phyloP scores from a whole-genome alignment of 495 filamentous ascomycete genomes.

The Podospora appendiculata region DNA sequence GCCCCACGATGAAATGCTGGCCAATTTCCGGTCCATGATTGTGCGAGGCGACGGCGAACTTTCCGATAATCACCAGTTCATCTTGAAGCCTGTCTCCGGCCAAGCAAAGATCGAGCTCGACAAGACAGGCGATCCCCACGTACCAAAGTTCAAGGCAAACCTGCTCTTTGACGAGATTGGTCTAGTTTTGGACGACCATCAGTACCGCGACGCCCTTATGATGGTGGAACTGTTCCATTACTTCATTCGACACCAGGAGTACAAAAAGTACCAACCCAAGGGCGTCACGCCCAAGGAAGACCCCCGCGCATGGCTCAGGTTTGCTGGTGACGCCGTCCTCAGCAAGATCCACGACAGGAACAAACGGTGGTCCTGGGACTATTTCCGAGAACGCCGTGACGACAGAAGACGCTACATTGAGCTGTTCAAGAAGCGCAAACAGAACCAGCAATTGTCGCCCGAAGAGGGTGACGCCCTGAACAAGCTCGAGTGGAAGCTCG shows the following conservation, averaged over 20 bases:
- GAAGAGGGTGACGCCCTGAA: constrained; percentile 66
- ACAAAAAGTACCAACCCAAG: constrained; percentile 88
- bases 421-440: constrained; percentile 88
- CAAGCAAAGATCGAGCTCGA: constrained; percentile 87
- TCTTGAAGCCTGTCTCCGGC: constrained; percentile 89
- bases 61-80: constrained; percentile 68
- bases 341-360: constrained; percentile 93
- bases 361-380: constrained; percentile 85
- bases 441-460: constrained; percentile 61
- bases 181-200: constrained; percentile 88
- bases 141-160: constrained; percentile 82
- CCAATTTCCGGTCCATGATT: constrained; percentile 68
- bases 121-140: constrained; percentile 74
- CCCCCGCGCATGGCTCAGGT: constrained; percentile 82
- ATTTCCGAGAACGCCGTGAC: constrained; percentile 85
- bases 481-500: constrained; percentile 75
- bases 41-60: constrained; percentile 51
- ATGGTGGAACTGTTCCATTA: constrained; percentile 97
- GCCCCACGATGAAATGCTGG: constrained; percentile 63
- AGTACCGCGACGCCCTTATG: constrained; percentile 95
- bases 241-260: constrained; percentile 95
- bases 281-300: constrained; percentile 76
- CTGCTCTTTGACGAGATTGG: constrained; percentile 93
- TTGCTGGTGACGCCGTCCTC: constrained; percentile 80
- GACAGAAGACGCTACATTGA: constrained; percentile 84